Evolutionary conservation across 176 grass and related monocot genomes (phyloP), one percentile per base, ranked within the genome.

Genomic region (Avena eriantha): DNA sequence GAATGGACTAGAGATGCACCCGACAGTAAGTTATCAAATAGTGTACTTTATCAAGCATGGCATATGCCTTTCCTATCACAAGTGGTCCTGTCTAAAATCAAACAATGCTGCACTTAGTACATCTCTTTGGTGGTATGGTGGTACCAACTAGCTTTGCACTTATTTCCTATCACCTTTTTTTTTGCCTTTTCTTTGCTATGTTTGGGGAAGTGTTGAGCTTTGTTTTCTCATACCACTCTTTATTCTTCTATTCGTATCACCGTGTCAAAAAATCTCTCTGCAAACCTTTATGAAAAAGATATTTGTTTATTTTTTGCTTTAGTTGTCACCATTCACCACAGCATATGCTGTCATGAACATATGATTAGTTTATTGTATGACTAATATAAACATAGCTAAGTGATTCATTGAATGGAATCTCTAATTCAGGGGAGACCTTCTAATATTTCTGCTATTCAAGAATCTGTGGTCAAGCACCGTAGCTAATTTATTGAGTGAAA

Each of bases 1-100:
- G 33, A 90, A 87, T 84, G 93, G 91, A 79, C 76, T 83, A 66
- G 87, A 95, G 89, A 82, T 90, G 76, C 89, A 92, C 33, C 72
- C 89, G 87, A 70, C 85, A 76, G 95, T 98, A 90, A 92, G 89
- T 86, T 61, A 50, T 80, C 70, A 87, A 53, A 80, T 54, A 80
- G 36, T 68, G 59, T 58, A 73, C 80, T 76, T 84, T 81, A 61
- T 79, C 56, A 66, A 81, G 24, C 34, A 59, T 75, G 26, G 24
- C 12, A 74, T 73, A 57, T 66, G 74, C 69, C 53, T 85, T 86
- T 76, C 56, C 15, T 89, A 61, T 80, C 57, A 60, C 64, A 45
- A 80, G 82, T 83, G 55, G 79, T 82, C 68, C 77, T 84, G 84
- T 45, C 57, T 61, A 86, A 70, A 80, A 66, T 64, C 43, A 19